Conservation (phyloP, 2,329 filamentous ascomycete genomes). For the Diplodia mutila region DNA sequence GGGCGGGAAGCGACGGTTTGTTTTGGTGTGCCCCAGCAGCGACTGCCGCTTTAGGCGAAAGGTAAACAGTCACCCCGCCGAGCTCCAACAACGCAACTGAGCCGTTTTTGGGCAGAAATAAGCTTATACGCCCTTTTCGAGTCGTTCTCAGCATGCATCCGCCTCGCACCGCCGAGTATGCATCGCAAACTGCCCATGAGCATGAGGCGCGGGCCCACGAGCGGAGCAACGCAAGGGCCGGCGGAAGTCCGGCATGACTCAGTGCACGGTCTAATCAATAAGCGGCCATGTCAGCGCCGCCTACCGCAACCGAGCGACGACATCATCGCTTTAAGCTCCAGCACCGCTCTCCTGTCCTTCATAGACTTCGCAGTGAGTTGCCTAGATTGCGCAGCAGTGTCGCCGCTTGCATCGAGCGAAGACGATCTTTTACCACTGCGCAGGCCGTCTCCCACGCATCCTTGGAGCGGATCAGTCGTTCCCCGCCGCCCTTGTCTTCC, state of each 20-base stretch:
- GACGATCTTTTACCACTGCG: neutral
- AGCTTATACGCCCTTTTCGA: neutral
- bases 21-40: conserved; percentile 17
- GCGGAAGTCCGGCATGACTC: neutral
- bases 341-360: neutral
- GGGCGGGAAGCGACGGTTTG: conserved; percentile 10
- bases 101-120: neutral
- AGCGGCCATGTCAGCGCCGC: neutral
- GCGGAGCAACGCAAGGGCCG: neutral
- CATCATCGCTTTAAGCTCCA: conserved; percentile 12
- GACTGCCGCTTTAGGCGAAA: neutral
- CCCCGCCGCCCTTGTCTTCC: neutral
- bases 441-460: neutral
- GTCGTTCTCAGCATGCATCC: neutral
- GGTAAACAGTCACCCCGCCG: neutral
- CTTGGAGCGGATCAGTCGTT: neutral
- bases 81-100: neutral
- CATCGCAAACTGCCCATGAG: neutral
- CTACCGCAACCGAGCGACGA: conserved; percentile 3
- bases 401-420: neutral
- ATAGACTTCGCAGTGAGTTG: neutral
- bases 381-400: neutral
- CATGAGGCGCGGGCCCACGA: neutral
- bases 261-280: neutral
- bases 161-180: neutral